Percentiles rank a stretch among this genome's conserved stretches.
These are phyloP conservation scores for Microcyclospora tardicrescens DNA, from an alignment of 2,329 filamentous ascomycete species.

Conservation along the genomic window DNA sequence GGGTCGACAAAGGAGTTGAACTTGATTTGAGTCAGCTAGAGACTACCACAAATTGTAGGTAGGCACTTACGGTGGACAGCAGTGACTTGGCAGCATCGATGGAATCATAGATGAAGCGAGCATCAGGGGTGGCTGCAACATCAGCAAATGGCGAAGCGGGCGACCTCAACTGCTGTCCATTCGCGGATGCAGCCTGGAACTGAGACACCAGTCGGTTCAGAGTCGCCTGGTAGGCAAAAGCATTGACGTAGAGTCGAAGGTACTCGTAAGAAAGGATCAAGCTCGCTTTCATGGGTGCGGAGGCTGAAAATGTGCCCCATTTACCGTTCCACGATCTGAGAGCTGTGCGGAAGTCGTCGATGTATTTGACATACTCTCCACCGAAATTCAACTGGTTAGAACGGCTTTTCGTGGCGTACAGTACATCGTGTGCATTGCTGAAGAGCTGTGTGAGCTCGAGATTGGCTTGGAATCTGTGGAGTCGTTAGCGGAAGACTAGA, in stretches of 20 bases:
- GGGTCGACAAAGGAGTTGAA: conserved; percentile 49
- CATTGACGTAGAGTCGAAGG: conserved; percentile 52
- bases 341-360: conserved; percentile 22
- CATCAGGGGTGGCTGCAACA: conserved; percentile 47
- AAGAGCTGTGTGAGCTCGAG: conserved; percentile 23
- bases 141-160: conserved; percentile 17
- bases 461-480: conserved; percentile 16
- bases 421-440: conserved; percentile 23
- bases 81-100: conserved; percentile 52
- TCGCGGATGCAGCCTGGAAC: conserved; percentile 13
- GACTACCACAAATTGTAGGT: background rate
- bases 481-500: no score
- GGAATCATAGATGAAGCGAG: conserved; percentile 53
- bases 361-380: conserved; percentile 24
- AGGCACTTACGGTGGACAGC: conserved; percentile 32
- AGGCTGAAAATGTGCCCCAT: conserved; percentile 24
- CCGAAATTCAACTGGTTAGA: conserved; percentile 22
- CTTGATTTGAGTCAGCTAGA: background rate
- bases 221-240: conserved; percentile 43
- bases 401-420: conserved; percentile 22
- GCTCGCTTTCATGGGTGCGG: conserved; percentile 45
- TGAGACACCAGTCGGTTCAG: conserved; percentile 17
- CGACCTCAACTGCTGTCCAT: conserved; percentile 9
- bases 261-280: conserved; percentile 53
- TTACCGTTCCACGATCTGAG: conserved; percentile 21